Evolutionary conservation across 176 grass and related monocot genomes (phyloP).

Genomic region (Rhynchospora pubera): DNA sequence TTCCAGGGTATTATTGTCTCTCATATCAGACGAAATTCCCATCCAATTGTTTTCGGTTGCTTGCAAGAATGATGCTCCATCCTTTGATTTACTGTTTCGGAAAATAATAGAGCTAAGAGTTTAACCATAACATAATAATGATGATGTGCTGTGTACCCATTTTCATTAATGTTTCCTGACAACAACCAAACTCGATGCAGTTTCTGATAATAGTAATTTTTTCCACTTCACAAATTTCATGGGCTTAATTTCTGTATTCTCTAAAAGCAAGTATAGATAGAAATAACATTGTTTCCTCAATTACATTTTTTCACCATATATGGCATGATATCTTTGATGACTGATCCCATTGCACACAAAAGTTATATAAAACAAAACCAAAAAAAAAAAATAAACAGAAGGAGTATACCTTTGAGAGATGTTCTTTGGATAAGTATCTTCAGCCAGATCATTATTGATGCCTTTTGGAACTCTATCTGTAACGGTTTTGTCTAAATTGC

Average conservation of each 20-base stretch:
- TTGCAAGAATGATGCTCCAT: background rate
- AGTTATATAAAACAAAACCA: background rate
- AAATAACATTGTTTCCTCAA: background rate
- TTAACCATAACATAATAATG: background rate
- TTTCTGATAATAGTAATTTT: background rate
- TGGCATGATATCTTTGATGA: background rate
- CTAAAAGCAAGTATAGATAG: background rate
- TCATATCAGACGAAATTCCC: background rate
- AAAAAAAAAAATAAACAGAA: background rate
- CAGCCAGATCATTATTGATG: background rate
- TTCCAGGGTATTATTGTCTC: slow-evolving; percentile 1
- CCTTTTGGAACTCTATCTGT: background rate
- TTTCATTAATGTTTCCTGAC: background rate
- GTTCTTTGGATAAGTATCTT: background rate
- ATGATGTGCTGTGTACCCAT: background rate
- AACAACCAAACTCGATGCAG: background rate
- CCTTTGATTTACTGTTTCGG: slow-evolving; percentile 9
- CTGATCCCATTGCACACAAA: background rate
- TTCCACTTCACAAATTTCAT: background rate
- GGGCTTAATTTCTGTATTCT: background rate
- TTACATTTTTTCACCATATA: background rate
- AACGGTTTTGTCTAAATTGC: background rate
- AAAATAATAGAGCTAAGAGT: slow-evolving; percentile 8
- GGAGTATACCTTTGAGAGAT: background rate
- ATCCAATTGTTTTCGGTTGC: background rate